Conservation (phyloP, 306 rosid genomes). For the Malus orientalis region DNA sequence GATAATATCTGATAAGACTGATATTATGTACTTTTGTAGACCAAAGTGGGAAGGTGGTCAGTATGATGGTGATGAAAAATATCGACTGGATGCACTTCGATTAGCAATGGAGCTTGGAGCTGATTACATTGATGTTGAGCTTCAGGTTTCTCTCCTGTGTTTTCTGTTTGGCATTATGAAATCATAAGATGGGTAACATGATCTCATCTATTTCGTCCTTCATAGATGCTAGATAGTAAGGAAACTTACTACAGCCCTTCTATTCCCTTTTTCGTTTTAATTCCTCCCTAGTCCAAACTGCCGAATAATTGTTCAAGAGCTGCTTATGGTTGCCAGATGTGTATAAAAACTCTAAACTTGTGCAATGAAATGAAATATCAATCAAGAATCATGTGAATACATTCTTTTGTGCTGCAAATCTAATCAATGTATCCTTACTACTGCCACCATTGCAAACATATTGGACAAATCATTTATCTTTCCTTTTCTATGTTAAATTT, state of each 20-base stretch:
- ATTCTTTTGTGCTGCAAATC: not conserved
- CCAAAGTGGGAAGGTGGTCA: slow-evolving; percentile 87
- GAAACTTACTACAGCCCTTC: not conserved
- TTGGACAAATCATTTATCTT: not conserved
- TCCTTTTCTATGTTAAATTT: slow-evolving; percentile 4
- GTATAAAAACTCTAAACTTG: not conserved
- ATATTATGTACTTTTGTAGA: slow-evolving; percentile 27
- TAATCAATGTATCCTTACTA: not conserved
- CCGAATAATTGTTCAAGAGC: not conserved
- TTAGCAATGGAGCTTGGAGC: slow-evolving; percentile 80
- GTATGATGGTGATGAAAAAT: slow-evolving; percentile 75
- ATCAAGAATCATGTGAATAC: not conserved
- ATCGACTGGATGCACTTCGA: slow-evolving; percentile 53
- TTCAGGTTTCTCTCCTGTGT: slow-evolving; percentile 48
- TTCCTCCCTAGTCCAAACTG: not conserved
- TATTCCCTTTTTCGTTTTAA: not conserved
- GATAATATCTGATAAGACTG: slow-evolving; percentile 9
- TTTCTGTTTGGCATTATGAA: not conserved
- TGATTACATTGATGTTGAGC: slow-evolving; percentile 78
- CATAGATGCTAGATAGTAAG: not conserved
- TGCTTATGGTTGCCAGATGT: not conserved
- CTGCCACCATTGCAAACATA: not conserved
- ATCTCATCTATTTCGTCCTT: not conserved
- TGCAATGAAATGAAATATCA: not conserved
- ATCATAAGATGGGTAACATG: not conserved